Evolutionary conservation across 805 yeast species (phyloP), one percentile per base, ranked within the genome.

Genomic region (Wickerhamiella dianesei): DNA sequence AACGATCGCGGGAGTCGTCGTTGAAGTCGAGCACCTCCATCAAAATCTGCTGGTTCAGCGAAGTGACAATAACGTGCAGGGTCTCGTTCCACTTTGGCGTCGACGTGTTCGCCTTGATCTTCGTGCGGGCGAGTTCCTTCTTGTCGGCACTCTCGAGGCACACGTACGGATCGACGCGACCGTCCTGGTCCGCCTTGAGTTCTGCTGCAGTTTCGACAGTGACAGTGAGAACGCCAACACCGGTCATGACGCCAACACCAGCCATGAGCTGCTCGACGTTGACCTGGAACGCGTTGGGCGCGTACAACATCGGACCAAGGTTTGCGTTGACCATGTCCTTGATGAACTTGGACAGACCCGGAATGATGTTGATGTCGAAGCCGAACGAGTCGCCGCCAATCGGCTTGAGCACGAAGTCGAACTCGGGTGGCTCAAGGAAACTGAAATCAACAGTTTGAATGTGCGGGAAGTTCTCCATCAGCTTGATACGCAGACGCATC

Each of bases 391-490:
- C 71, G 55, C 88, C 88, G 51, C 96, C 95, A 44, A 82, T 70
- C n/a, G 82, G 74, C 54, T 74, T 79, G 41, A 85, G 73, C 47
- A 77, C 75, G 62, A 88, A 92, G 64, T 94, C 98, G 63, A 89
- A 76, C 54, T 80, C 74, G 6, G 97, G 96, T 35, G 92, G 80
- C 49, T 85, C 89, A 65, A 87, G 69, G 54, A 94, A 67, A 16
- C 95, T 80, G 25, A 92, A 76, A 59, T 82, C 88, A 19, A 87
- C 79, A 1, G 96, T 88, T 63, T 92, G 94, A 50, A 92, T 71
- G 66, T 92, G 97, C 2, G 99, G 99, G 65, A 82, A 87, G 8
- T 84, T 72, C 2, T 86, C 64, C 82, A 85, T 89, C 80, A 92
- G 79, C 71, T 87, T 82, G 61, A 94, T 64, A 59, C 96, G 73